Percentiles rank a stretch among this genome's conserved stretches.
Conservation (phyloP, 495 filamentous ascomycete species). For the Penicillium arizonense region DNA sequence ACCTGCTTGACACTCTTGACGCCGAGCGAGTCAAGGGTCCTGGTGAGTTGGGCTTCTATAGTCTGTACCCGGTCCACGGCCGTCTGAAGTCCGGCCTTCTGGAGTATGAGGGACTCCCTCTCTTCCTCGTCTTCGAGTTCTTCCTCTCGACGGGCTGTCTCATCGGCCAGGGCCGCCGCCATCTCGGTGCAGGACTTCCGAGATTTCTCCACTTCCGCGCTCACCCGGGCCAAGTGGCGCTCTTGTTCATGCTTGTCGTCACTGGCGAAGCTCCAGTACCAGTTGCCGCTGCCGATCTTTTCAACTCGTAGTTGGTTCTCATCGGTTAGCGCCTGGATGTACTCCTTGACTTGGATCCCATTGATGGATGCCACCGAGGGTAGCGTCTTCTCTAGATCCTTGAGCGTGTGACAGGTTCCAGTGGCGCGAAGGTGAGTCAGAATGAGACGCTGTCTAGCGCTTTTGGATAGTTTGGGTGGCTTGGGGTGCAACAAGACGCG, state of each 20-base stretch:
- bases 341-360: conserved; percentile 69
- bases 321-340: conserved; percentile 60
- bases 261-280: conserved; percentile 74
- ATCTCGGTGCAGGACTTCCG: conserved; percentile 23
- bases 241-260: conserved; percentile 59
- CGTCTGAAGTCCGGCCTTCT: conserved; percentile 25
- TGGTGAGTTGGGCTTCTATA: conserved; percentile 15
- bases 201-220: conserved; percentile 54
- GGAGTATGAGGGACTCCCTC: conserved; percentile 19
- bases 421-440: conserved; percentile 62
- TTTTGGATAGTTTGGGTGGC: conserved; percentile 63
- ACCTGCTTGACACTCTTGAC: conserved; percentile 52
- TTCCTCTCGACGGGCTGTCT: conserved; percentile 14
- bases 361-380: conserved; percentile 67
- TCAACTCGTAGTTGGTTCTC: conserved; percentile 68
- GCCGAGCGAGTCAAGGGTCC: conserved; percentile 36
- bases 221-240: conserved; percentile 44
- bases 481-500: conserved; percentile 23
- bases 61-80: conserved; percentile 25
- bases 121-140: conserved; percentile 24
- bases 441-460: conserved; percentile 61
- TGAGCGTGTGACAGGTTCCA: conserved; percentile 65
- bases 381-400: conserved; percentile 71
- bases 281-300: conserved; percentile 79
- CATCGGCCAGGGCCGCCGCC: conserved; percentile 22